Evolutionary conservation across 1,139 yeast species (phyloP), one percentile per base, ranked within the genome.

Genomic region (Zygoascus meyerae): DNA sequence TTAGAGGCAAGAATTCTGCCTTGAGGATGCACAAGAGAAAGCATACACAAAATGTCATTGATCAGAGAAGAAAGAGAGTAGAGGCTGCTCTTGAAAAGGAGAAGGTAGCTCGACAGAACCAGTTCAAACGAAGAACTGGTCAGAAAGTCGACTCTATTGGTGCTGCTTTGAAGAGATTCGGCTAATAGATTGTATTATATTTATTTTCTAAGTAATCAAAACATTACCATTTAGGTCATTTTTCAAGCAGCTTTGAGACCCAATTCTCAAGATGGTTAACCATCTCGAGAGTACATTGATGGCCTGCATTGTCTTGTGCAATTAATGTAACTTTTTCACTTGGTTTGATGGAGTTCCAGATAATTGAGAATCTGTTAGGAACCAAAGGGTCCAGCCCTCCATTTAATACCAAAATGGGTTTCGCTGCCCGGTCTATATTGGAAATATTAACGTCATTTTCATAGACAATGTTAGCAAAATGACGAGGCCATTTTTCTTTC

Each of bases 11-110:
- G 65, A 86, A 89, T 68, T 86, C 97, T 12, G 82, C 90, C 2
- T 70, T 92, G 54, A 81, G 96, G 62, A 77, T 81, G 48, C 82
- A 82, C 62, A 70, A 86, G 66, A 80, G 96, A 64, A 92, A 86
- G 75, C 85, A 85, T 75, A 81, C 83, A 47, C 81, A 79, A 64
- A 87, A 89, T 62, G 92, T 90, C 46, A 79, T 90, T 53, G 96
- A 89, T 64, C 90, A 90, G 64, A 81, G 97, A 58, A 83, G 83
- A 59, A 61, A 84, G 64, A 80, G 95, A 57, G 73, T 86, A n/a
- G 94, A 92, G 63, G 78, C 77, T 52, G 86, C 86, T 58, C 72
- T 86, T 62, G 76, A 75, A 61, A 74, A 73, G 58, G 97, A 92
- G 65, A 85, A 87, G 66, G 78, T 77, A 46, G 73, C 81, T 33